Conservation (phyloP, 345 rosid genomes). For the Euphorbia tirucalli region DNA sequence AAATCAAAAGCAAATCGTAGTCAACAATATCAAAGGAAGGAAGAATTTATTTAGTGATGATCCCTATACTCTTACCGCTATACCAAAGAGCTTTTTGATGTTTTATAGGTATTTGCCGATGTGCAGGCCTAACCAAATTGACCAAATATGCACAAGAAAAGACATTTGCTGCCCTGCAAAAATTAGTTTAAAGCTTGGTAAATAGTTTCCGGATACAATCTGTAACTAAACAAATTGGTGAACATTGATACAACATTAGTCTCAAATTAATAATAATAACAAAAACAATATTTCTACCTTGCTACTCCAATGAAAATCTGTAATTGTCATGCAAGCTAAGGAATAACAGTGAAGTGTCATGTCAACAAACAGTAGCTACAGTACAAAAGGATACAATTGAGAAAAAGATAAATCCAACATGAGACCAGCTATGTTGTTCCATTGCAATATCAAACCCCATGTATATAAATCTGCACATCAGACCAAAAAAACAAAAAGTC, state of each 20-base stretch:
- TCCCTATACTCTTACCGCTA: conserved; percentile 64
- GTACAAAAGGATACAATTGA: conserved; percentile 84
- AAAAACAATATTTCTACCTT: conserved; percentile 37
- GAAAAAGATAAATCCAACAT: conserved; percentile 86
- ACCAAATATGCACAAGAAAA: conserved; percentile 93
- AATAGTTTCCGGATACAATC: conserved; percentile 25
- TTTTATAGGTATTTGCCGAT: conserved; percentile 71
- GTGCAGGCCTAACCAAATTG: conserved; percentile 77
- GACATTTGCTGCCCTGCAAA: conserved; percentile 83
- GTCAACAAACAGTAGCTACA: neutral
- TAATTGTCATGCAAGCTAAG: conserved; percentile 42
- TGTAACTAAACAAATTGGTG: neutral
- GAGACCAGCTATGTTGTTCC: conserved; percentile 99
- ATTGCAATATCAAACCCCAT: conserved; percentile 99
- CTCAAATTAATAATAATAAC: neutral
- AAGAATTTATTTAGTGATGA: conserved; percentile 3
- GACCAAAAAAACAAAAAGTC: conserved; percentile 16
- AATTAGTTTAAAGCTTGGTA: conserved; percentile 22
- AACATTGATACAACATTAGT: conserved; percentile 4
- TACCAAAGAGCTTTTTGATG: conserved; percentile 99
- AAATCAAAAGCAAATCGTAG: neutral
- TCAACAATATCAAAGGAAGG: neutral
- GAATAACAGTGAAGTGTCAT: conserved; percentile 31
- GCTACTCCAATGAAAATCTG: conserved; percentile 90
- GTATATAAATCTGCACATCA: conserved; percentile 80